A percentile compares a stretch with the other conserved stretches of the same genome.
phyloP scores from a whole-genome alignment of 2,329 filamentous ascomycete genomes.

The Neofusicoccum ribis region DNA sequence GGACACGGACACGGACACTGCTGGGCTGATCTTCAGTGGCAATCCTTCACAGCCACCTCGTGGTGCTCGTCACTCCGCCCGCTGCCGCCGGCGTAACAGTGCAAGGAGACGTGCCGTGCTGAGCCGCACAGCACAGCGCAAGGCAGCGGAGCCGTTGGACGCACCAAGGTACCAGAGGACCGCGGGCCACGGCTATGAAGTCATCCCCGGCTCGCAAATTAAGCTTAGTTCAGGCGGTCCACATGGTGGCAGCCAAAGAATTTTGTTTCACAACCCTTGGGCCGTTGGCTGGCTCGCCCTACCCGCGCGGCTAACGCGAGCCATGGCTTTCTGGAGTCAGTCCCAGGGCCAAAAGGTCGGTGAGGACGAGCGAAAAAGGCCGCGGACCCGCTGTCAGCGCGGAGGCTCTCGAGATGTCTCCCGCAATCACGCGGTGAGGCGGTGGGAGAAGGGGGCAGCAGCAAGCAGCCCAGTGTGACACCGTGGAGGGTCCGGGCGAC shows the following conservation, averaged over 20 bases:
- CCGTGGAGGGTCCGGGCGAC: neutral
- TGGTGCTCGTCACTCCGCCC: too few species aligned
- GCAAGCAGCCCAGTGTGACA: neutral
- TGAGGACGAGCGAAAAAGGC: neutral
- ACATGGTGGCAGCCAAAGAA: neutral
- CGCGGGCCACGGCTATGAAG: neutral
- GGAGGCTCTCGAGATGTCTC: neutral
- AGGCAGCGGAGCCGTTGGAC: too few species aligned
- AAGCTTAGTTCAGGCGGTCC: conserved; percentile 8
- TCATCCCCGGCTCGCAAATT: conserved; percentile 14
- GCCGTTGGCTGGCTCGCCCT: neutral
- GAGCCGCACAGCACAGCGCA: too few species aligned
- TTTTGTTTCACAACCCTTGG: neutral
- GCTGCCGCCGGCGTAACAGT: too few species aligned
- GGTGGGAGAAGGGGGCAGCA: neutral
- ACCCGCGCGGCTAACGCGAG: neutral
- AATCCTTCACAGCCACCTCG: too few species aligned
- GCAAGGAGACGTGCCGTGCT: too few species aligned
- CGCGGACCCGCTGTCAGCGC: too few species aligned
- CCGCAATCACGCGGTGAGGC: neutral
- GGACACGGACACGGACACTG: too few species aligned
- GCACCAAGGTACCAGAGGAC: too few species aligned
- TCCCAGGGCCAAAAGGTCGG: conserved; percentile 10
- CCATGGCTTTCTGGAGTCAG: neutral
- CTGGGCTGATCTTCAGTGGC: too few species aligned